A percentile compares a stretch with the other conserved stretches of the same genome.
phyloP scores from a whole-genome alignment of 2,329 filamentous ascomycete genomes.

The Ceratocystis destructans region DNA sequence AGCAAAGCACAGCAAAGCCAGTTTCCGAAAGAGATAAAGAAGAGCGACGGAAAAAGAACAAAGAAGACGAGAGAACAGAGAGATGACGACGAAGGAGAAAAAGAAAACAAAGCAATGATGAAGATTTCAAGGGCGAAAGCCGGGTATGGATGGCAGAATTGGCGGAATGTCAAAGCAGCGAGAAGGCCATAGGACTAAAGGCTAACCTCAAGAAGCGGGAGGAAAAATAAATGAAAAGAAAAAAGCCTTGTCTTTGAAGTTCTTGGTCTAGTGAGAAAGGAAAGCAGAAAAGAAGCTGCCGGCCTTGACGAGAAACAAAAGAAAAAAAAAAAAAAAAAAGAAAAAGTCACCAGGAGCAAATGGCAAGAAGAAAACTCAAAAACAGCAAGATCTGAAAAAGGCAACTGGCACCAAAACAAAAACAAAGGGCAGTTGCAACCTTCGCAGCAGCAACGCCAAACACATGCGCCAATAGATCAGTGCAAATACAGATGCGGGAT shows the following conservation, averaged over 20 bases:
- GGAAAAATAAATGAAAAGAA: background rate
- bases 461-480: background rate
- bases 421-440: background rate
- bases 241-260: background rate
- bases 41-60: background rate
- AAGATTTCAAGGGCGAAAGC: background rate
- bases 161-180: background rate
- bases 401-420: conserved; percentile 1
- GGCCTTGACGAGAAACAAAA: background rate
- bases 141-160: background rate
- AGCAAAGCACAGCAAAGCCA: background rate
- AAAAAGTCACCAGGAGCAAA: background rate
- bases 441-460: conserved; percentile 1
- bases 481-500: background rate
- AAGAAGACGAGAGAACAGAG: background rate
- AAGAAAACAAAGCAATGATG: conserved; percentile 2
- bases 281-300: background rate
- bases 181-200: background rate
- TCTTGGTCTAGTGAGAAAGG: no score
- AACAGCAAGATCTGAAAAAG: background rate
- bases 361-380: background rate
- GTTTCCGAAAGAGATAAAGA: background rate
- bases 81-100: background rate
- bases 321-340: background rate
- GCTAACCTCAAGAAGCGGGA: background rate